phyloP scores from a whole-genome alignment of 148 eudicot species.

The Vaccinium myrtillus region DNA sequence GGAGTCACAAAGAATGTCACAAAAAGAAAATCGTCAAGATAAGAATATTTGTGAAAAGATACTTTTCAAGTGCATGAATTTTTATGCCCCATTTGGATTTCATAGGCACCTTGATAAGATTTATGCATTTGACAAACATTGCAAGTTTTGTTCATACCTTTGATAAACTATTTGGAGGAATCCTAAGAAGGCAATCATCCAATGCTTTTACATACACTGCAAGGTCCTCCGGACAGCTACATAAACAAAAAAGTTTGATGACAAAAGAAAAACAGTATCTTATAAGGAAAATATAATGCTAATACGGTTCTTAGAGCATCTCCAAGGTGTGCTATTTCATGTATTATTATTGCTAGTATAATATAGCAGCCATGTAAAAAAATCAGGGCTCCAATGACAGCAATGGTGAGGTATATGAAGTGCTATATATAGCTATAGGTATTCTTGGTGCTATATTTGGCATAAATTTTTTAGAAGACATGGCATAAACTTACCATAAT shows the following conservation, averaged over 20 bases:
- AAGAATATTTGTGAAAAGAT: neutral
- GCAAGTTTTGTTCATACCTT: constrained; percentile 43
- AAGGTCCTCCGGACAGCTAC: constrained; percentile 70
- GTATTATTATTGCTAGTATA: too few species aligned
- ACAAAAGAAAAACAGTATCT: constrained; percentile 9
- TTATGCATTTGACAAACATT: neutral
- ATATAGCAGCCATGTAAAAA: too few species aligned
- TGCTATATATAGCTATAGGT: too few species aligned
- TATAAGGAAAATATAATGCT: neutral
- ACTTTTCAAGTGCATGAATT: neutral
- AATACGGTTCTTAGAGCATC: neutral
- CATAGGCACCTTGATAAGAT: neutral
- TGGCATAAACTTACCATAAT: constrained; percentile 50
- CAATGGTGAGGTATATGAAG: too few species aligned
- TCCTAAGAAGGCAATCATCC: constrained; percentile 53
- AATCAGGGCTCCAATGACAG: too few species aligned
- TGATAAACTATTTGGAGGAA: constrained; percentile 78
- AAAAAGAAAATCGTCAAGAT: neutral
- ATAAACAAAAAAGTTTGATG: constrained; percentile 11
- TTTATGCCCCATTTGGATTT: neutral
- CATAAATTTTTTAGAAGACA: neutral
- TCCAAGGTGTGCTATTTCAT: too few species aligned
- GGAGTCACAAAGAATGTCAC: neutral
- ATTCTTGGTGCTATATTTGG: neutral
- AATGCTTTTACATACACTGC: constrained; percentile 66